Evolutionary conservation across 1,284 basidiomycete species (phyloP), one percentile per base, ranked within the genome.

Genomic region (Inonotus hispidus): DNA sequence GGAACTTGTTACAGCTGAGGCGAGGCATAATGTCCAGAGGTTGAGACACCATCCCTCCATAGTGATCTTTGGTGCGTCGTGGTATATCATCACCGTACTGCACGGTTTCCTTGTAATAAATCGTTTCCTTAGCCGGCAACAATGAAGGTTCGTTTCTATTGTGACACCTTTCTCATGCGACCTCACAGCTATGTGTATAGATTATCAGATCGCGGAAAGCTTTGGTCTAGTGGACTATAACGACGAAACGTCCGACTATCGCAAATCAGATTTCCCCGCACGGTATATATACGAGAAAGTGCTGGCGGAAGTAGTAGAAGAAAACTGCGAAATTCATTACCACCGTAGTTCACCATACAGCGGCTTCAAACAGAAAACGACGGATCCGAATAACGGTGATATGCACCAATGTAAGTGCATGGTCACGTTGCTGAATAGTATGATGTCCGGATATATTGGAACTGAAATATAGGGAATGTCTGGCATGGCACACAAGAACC

Each of bases 401-500:
- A 74, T 93, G 25, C 92, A 95, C 70, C 92, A 94, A 73, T 93
- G 91, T 90, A 66, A 66, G 79, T 71, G 21, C 10, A 25, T 38
- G 16, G 6, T 43, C 6, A 43, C 16, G 16, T 38, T 14, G 11
- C 14, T 41, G 14, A 32, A 56, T 21, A 1, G 7, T 32, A 55
- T 29, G 56, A 35, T 56, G 59, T 66, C 3, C 32, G 32, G 32
- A 32, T 4, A 32, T 32, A 32, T 4, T 49, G 47, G n/a, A 38
- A 45, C 14, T 16, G 45, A 35, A 41, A 53, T 60, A 37, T 66
- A 89, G 85, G 88, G 90, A 93, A 94, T 69, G 92, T 95, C 3
- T 95, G 93, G 93, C 93, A 95, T 71, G 89, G 89, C 43, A 74
- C 83, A 1, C 92, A 95, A 71, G 88, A 94, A 68, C 85, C 91